Evolutionary conservation across 805 yeast species (phyloP), one percentile per base, ranked within the genome.

Genomic region (Komagataella ulmi): DNA sequence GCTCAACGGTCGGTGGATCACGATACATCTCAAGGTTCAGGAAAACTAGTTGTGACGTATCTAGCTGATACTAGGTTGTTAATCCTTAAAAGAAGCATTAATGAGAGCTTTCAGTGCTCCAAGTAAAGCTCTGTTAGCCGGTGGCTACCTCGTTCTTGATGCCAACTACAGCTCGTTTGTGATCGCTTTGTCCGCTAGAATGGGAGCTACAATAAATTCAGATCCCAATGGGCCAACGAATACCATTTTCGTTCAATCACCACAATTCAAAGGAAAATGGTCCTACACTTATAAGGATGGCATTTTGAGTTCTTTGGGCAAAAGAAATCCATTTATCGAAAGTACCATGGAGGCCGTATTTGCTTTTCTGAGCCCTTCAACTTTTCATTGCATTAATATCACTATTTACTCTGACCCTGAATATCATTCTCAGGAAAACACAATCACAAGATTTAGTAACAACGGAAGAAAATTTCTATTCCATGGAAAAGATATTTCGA

Each of bases 61-160:
- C 40, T 4, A 10, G 4, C 40, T 10, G 40, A 3, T 10, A 4
- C 14, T 5, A 30, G 14, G 14, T 30, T 8, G 40, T 30, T 10
- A 30, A 30, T 14, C 40, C 40, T 8, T 30, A 10, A 30, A 10
- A 30, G 12, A 10, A 10, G 40, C 14, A 21, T 3, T 21, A 8
- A 45, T 45, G 47, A 21, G 6, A 51, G 87, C 83, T 7, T 91
- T 80, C 62, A 85, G 96, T 61, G 95, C 98, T 0, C 97, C 99
- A 0, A 97, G 98, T 0, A 93, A 93, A 65, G 98, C 97, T 1
- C 71, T 93, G 24, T 59, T 93, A 10, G 97, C 93, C 0, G 99
- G 99, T 17, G 99, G 99, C 0, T 93, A 93, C 63, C 73, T 93
- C 40, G 98, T 93, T 0, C 69, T 93, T 18, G 93, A 86, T 53